Conservation (phyloP, 306 rosid species). For the Senna tora region DNA sequence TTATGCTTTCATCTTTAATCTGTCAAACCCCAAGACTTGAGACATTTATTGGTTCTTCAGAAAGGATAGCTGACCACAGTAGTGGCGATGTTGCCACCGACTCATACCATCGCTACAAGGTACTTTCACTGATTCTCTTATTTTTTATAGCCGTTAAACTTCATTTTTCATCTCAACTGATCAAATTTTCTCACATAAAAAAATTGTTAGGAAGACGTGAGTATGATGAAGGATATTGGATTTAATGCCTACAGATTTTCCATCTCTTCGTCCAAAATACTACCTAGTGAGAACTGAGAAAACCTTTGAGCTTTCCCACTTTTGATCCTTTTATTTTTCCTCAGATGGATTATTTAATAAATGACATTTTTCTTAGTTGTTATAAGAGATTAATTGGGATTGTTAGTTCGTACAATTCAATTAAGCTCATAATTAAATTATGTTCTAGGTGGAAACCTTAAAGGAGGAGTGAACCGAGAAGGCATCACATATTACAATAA, state of each 20-base stretch:
- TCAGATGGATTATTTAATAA: neutral
- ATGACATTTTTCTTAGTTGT: neutral
- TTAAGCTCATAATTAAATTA: neutral
- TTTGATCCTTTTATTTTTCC: slow-evolving; percentile 22
- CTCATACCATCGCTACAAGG: slow-evolving; percentile 72
- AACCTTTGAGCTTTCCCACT: slow-evolving; percentile 12
- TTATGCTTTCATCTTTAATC: neutral
- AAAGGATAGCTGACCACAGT: slow-evolving; percentile 55
- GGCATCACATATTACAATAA: slow-evolving; percentile 51
- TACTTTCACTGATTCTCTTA: slow-evolving; percentile 38
- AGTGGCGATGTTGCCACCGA: slow-evolving; percentile 59
- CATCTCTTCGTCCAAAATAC: slow-evolving; percentile 64
- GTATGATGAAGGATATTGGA: slow-evolving; percentile 64
- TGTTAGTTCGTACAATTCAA: slow-evolving; percentile 2
- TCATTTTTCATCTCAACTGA: slow-evolving; percentile 23
- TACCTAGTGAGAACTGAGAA: slow-evolving; percentile 67
- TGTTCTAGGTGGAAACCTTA: slow-evolving; percentile 41
- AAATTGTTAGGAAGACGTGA: slow-evolving; percentile 54
- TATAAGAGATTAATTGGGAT: neutral
- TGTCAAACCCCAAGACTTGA: neutral
- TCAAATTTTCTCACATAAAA: slow-evolving; percentile 1
- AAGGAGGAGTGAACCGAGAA: slow-evolving; percentile 42
- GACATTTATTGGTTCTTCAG: slow-evolving; percentile 40
- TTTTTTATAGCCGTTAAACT: slow-evolving; percentile 13
- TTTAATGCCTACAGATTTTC: slow-evolving; percentile 64